Conservation (phyloP, 2,329 filamentous ascomycete species). For the Phyllachora maydis region DNA sequence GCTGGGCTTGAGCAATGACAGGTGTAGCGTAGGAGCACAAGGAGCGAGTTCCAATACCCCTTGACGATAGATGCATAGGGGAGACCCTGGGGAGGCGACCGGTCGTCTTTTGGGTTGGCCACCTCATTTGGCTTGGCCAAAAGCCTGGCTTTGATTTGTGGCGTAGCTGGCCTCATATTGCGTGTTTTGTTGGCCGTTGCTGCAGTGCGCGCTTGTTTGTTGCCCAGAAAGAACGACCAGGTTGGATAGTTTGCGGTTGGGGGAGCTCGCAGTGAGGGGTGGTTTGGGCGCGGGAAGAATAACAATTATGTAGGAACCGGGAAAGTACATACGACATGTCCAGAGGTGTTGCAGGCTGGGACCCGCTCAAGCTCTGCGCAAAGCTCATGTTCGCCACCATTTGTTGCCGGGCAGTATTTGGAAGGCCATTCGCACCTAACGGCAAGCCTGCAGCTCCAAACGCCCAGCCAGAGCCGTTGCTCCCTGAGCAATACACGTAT, state of each 20-base stretch:
- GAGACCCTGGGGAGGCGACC: conserved; percentile 2
- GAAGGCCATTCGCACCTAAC: conserved; percentile 27
- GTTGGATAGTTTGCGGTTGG: no score
- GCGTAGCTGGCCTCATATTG: no score
- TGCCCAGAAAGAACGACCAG: no score
- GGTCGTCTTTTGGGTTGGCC: conserved; percentile 1
- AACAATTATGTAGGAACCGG: no score
- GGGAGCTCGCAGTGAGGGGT: no score
- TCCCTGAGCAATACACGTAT: conserved; percentile 14
- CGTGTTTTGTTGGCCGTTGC: no score
- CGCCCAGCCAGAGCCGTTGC: conserved; percentile 35
- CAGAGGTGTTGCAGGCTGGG: conserved; percentile 38
- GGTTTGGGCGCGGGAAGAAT: no score
- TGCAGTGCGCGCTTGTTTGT: no score
- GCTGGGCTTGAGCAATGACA: conserved; percentile 9
- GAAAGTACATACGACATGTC: conserved; percentile 50
- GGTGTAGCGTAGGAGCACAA: conserved; percentile 3
- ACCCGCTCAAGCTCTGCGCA: conserved; percentile 42
- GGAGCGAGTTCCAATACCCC: conserved; percentile 4
- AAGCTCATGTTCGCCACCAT: conserved; percentile 41
- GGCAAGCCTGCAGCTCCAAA: conserved; percentile 41
- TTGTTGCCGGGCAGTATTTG: conserved; percentile 25
- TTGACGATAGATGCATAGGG: conserved; percentile 5
- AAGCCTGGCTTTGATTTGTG: no score
- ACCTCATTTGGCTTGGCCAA: no score